Conservation (phyloP, 768 basidiomycete species). For the Imleria badia region DNA sequence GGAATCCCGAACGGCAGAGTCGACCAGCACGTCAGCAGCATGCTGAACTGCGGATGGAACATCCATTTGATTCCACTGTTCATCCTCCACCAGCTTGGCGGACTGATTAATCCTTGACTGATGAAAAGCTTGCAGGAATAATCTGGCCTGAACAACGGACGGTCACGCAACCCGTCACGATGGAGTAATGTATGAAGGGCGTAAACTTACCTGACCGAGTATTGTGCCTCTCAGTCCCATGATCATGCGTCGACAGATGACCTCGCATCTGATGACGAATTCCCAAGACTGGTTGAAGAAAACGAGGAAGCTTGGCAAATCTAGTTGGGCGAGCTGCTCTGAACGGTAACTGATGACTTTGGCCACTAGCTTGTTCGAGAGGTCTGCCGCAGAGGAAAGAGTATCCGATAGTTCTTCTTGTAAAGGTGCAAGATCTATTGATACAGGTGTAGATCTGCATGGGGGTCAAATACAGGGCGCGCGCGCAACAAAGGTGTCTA, state of each 20-base stretch:
- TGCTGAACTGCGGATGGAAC: conserved; percentile 66
- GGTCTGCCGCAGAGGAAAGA: conserved; percentile 76
- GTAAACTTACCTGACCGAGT: conserved; percentile 66
- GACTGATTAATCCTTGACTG: conserved; percentile 72
- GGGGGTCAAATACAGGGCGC: not conserved
- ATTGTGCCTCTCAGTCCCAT: conserved; percentile 86
- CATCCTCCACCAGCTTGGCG: conserved; percentile 92
- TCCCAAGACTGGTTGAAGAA: conserved; percentile 87
- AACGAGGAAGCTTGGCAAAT: conserved; percentile 70
- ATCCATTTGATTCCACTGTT: conserved; percentile 84
- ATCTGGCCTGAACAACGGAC: conserved; percentile 60
- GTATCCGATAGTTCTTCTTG: conserved; percentile 75
- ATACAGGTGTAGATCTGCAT: conserved; percentile 38
- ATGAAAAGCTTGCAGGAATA: conserved; percentile 86
- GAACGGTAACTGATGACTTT: conserved; percentile 74
- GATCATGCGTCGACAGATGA: conserved; percentile 86
- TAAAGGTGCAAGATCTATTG: conserved; percentile 43
- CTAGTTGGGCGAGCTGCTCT: conserved; percentile 75
- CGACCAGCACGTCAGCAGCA: conserved; percentile 70
- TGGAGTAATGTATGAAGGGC: not conserved
- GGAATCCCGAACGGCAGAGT: conserved; percentile 81
- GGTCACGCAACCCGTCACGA: not conserved
- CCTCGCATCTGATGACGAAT: conserved; percentile 88
- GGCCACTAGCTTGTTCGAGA: conserved; percentile 80
- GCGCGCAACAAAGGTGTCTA: not conserved